Percentiles rank a stretch among this genome's conserved stretches.
phyloP scores from a whole-genome alignment of 257 asterid genomes.

The Nemophila menziesii region DNA sequence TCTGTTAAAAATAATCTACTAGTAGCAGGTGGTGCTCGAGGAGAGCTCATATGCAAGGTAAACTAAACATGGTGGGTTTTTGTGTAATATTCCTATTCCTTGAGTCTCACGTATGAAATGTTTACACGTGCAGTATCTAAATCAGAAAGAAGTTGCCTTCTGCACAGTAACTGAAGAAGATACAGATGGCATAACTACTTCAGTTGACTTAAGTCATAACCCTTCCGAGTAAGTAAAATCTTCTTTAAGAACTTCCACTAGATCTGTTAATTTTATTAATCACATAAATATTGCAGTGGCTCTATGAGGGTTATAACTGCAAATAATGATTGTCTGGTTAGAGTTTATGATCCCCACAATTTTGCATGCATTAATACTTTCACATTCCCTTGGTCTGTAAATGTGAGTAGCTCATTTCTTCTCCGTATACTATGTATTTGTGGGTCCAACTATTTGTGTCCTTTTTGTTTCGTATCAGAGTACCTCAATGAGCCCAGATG shows the following conservation, averaged over 20 bases:
- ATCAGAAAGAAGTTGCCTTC: conserved; percentile 68
- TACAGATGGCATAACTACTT: conserved; percentile 64
- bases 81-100: background rate
- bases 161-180: conserved; percentile 50
- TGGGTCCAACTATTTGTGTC: background rate
- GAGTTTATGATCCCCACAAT: conserved; percentile 46
- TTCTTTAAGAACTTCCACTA: too few relatives aligned
- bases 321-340: conserved; percentile 71
- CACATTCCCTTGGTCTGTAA: conserved; percentile 87
- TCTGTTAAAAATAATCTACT: conserved; percentile 57
- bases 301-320: conserved; percentile 52
- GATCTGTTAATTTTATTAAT: background rate
- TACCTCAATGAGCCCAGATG: conserved; percentile 57
- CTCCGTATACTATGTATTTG: background rate
- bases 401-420: conserved; percentile 36
- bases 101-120: conserved; percentile 1
- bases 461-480: conserved; percentile 38
- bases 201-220: conserved; percentile 48
- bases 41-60: conserved; percentile 92
- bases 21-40: conserved; percentile 84
- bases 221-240: conserved; percentile 29
- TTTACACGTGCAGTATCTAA: conserved; percentile 33
- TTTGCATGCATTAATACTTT: conserved; percentile 39
- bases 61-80: background rate
- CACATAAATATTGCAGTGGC: conserved; percentile 48